Base-by-base conservation (phyloP, 257 asterid genomes). In the Asclepias syriaca region DNA sequence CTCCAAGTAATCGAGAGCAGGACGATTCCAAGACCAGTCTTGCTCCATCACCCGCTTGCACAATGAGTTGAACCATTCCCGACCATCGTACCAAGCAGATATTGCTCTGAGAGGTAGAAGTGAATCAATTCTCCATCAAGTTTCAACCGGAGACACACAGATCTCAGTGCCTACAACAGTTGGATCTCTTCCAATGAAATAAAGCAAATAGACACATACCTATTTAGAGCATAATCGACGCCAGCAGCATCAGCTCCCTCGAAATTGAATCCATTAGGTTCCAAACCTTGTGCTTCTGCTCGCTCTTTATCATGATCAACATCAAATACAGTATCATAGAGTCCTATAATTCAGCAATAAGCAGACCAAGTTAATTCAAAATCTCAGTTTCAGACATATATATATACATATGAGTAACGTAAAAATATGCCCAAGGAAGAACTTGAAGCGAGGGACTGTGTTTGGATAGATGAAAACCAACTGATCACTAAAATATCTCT, bases 1-100 rank as follows among this genome's bases (percentile, higher is more conserved):
- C 88, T 95, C 99, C 90, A 95, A 72, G 85, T 95, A 95, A 68
- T 90, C 98, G n/a, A 95, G 96, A 71, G 99, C 97, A 57, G 99
- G 99, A 22, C 98, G 88, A 68, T 95, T 95, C 98, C 98, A 95
- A 1, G 99, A 90, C 98, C 99, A 95, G 66, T 95, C 99, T 80
- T 95, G 99, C 87, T 92, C 97, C 98, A 95, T 95, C 49, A 92
- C 97, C 27, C 85, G 81, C 74, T 85, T 90, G 87, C 98, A 90
- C 71, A 95, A 72, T 1, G 91, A 74, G 75, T 90, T 75, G 81
- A 92, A 90, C 98, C 96, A 95, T 50, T 88, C 97, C 81, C 94
- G 92, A 59, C 87, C 81, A 29, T 92, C 93, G 22, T 85, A 85
- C 96, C 99, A 92, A 77, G 90, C 89, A 45, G 96, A 72, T 69